Conservation (phyloP, 441 rosid species). For the Raphanus hybrid region DNA sequence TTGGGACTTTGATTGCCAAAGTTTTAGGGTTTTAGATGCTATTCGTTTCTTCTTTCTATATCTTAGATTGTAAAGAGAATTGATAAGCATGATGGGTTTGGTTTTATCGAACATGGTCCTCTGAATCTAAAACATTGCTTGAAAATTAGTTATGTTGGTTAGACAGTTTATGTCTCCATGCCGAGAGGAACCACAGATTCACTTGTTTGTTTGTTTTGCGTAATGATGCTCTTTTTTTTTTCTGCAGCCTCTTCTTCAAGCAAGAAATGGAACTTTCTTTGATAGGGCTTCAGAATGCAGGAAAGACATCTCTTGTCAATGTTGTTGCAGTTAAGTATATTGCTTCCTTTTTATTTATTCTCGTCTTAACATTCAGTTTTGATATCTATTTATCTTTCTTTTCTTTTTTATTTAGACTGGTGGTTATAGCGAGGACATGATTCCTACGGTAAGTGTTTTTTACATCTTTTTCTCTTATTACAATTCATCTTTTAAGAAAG, state of each 20-base stretch:
- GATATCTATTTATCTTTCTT: slow-evolving; percentile 25
- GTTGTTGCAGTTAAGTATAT: slow-evolving; percentile 66
- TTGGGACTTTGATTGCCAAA: too few relatives aligned
- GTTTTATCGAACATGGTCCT: background rate
- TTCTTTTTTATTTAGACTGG: slow-evolving; percentile 57
- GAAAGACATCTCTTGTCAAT: slow-evolving; percentile 79
- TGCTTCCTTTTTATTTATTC: background rate
- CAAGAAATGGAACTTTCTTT: slow-evolving; percentile 83
- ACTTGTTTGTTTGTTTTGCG: background rate
- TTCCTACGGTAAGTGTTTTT: slow-evolving; percentile 61
- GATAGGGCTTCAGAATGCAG: slow-evolving; percentile 84
- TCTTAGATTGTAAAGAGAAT: too few relatives aligned
- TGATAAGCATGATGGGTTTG: too few relatives aligned
- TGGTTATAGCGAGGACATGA: slow-evolving; percentile 84
- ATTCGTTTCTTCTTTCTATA: too few relatives aligned
- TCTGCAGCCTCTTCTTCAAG: slow-evolving; percentile 74
- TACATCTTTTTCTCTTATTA: background rate
- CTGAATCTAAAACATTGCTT: background rate
- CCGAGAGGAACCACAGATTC: background rate
- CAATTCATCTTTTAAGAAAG: background rate
- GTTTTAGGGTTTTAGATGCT: too few relatives aligned
- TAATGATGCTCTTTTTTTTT: background rate
- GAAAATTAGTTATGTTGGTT: background rate
- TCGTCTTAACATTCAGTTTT: background rate
- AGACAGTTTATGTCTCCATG: background rate